A percentile compares a stretch with the other conserved stretches of the same genome.
Evolutionary conservation across 2,329 filamentous ascomycete genomes (phyloP).

Genomic region (Paecilomyces variotii): DNA sequence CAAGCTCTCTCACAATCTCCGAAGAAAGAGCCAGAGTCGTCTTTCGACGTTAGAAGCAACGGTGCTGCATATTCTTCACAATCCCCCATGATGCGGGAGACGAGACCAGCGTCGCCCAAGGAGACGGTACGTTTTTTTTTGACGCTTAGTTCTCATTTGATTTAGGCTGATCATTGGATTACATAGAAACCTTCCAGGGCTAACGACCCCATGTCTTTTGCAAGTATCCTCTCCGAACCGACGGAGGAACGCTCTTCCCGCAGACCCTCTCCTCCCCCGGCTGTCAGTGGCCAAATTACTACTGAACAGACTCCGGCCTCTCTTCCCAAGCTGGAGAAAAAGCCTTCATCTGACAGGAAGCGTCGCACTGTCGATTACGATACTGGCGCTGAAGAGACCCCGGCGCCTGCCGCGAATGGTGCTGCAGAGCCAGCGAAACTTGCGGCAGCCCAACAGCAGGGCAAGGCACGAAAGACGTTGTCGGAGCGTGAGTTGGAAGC

Average conservation of each 20-base stretch:
- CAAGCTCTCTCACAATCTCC: constrained; percentile 35
- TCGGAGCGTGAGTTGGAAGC: constrained; percentile 58
- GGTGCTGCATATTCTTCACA: constrained; percentile 24
- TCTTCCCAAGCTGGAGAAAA: constrained; percentile 22
- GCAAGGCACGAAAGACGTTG: constrained; percentile 49
- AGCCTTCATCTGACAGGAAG: constrained; percentile 18
- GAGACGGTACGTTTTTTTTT: constrained; percentile 28
- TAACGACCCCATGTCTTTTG: constrained; percentile 89
- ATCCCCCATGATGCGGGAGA: constrained; percentile 23
- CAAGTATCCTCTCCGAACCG: constrained; percentile 80
- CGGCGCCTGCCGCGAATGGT: constrained; percentile 17
- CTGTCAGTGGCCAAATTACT: constrained; percentile 16
- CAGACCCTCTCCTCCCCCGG: constrained; percentile 38
- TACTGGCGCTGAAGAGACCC: constrained; percentile 10
- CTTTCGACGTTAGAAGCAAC: constrained; percentile 23
- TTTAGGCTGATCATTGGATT: constrained; percentile 10
- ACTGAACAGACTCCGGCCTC: constrained; percentile 17
- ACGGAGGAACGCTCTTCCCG: constrained; percentile 52
- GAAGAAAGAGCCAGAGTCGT: constrained; percentile 30
- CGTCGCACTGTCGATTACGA: constrained; percentile 16
- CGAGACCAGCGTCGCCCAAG: constrained; percentile 27
- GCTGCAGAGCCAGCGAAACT: constrained; percentile 11
- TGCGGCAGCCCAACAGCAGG: constrained; percentile 16
- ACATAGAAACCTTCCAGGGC: constrained; percentile 62
- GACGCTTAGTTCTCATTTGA: not conserved